phyloP scores from a whole-genome alignment of 441 rosid genomes.

The Adansonia madagascariensis region DNA sequence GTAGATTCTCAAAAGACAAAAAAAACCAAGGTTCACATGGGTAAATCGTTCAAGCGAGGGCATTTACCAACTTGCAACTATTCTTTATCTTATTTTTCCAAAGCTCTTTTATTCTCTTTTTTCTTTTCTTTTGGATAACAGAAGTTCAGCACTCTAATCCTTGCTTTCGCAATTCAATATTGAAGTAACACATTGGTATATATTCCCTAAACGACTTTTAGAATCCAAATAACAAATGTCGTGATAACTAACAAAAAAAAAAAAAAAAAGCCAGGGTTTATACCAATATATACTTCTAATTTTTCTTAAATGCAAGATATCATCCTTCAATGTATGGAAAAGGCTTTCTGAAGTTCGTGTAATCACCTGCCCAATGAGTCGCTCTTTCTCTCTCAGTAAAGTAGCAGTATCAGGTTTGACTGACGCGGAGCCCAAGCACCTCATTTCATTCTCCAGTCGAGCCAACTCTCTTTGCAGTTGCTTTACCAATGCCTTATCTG shows the following conservation, averaged over 20 bases:
- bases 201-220: not conserved
- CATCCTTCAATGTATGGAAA: not conserved
- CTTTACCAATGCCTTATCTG: slow-evolving; percentile 91
- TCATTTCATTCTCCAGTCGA: slow-evolving; percentile 77
- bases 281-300: not conserved
- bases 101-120: not conserved
- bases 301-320: slow-evolving; percentile 15
- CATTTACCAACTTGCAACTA: not conserved
- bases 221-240: not conserved
- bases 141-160: not conserved
- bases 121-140: not conserved
- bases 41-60: not conserved
- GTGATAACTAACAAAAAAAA: not conserved
- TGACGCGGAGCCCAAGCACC: slow-evolving; percentile 46
- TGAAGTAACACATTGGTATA: slow-evolving; percentile 3
- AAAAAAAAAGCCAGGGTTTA: not conserved
- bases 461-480: slow-evolving; percentile 87
- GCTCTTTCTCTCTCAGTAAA: slow-evolving; percentile 70
- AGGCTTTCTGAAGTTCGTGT: not conserved
- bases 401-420: slow-evolving; percentile 42
- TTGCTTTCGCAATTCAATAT: not conserved
- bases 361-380: slow-evolving; percentile 63
- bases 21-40: slow-evolving; percentile 8
- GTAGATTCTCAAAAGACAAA: slow-evolving; percentile 30
- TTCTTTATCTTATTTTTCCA: not conserved